phyloP scores from a whole-genome alignment of 1,139 yeast species.

The Scheffersomyces insectosa region DNA sequence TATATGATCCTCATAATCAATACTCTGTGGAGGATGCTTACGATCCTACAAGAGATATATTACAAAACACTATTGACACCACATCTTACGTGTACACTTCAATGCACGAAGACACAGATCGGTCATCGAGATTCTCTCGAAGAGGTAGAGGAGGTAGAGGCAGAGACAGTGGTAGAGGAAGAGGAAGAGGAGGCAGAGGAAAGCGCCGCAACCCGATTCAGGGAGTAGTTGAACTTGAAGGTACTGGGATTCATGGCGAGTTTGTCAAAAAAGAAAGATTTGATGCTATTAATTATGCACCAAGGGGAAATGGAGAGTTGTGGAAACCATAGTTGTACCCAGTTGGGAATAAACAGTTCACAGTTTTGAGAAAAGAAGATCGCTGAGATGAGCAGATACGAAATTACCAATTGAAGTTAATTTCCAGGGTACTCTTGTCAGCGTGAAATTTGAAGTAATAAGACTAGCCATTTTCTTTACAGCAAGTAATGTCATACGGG shows the following conservation, averaged over 20 bases:
- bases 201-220: slow-evolving; percentile 5
- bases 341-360: too few relatives aligned
- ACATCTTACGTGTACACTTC: slow-evolving; percentile 30
- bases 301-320: slow-evolving; percentile 53
- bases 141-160: slow-evolving; percentile 5
- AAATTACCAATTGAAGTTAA: too few relatives aligned
- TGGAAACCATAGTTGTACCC: slow-evolving; percentile 43
- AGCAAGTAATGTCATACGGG: too few relatives aligned
- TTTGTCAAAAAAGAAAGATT: slow-evolving; percentile 41
- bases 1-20: slow-evolving; percentile 30
- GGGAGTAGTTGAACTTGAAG: slow-evolving; percentile 19
- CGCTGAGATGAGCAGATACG: too few relatives aligned
- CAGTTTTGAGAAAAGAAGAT: too few relatives aligned
- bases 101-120: neutral
- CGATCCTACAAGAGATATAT: slow-evolving; percentile 22
- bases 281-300: slow-evolving; percentile 51
- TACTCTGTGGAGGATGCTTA: slow-evolving; percentile 25
- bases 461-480: too few relatives aligned
- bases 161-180: slow-evolving; percentile 3
- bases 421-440: too few relatives aligned
- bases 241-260: slow-evolving; percentile 22
- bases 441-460: too few relatives aligned
- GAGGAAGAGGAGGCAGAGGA: slow-evolving; percentile 2
- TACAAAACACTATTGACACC: slow-evolving; percentile 42
- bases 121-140: slow-evolving; percentile 1